These are phyloP conservation scores for Pelargonium citronellum DNA, from an alignment of 441 rosid genomes.

Conservation along the genomic window DNA sequence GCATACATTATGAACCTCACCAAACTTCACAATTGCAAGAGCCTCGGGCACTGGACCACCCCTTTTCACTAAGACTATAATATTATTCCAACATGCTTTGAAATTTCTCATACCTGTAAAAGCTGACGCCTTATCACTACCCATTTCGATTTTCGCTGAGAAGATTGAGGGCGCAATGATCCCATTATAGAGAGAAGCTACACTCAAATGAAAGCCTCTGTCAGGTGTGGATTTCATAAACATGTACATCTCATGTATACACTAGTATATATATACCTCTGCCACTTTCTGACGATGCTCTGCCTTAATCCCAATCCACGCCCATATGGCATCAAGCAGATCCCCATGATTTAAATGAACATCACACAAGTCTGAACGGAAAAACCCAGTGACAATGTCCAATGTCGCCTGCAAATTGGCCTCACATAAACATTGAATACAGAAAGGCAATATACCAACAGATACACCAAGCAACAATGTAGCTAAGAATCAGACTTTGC, in stretches of 20 bases:
- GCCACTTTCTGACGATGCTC: conserved; percentile 85
- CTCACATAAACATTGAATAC: conserved; percentile 10
- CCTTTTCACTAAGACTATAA: neutral
- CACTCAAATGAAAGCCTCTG: conserved; percentile 25
- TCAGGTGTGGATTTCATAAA: conserved; percentile 22
- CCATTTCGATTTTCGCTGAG: conserved; percentile 84
- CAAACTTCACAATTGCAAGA: too few relatives aligned
- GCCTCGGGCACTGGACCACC: too few relatives aligned
- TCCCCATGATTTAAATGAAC: conserved; percentile 93
- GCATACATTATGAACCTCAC: too few relatives aligned
- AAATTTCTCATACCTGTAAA: conserved; percentile 60
- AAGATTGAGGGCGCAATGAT: conserved; percentile 83
- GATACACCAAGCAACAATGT: neutral
- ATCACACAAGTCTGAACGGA: conserved; percentile 57
- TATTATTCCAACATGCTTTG: conserved; percentile 6
- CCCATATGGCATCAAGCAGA: conserved; percentile 87
- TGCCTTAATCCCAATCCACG: conserved; percentile 84
- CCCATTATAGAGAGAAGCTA: conserved; percentile 93
- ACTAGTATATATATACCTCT: conserved; percentile 48
- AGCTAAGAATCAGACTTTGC: neutral
- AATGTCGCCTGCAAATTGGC: conserved; percentile 52
- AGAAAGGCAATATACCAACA: neutral
- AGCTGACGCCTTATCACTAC: conserved; percentile 89
- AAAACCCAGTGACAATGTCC: conserved; percentile 59
- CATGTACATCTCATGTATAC: conserved; percentile 22